A percentile compares a stretch with the other conserved stretches of the same genome.
phyloP scores from a whole-genome alignment of 1,284 basidiomycete species.

The Leccinum subatratum region DNA sequence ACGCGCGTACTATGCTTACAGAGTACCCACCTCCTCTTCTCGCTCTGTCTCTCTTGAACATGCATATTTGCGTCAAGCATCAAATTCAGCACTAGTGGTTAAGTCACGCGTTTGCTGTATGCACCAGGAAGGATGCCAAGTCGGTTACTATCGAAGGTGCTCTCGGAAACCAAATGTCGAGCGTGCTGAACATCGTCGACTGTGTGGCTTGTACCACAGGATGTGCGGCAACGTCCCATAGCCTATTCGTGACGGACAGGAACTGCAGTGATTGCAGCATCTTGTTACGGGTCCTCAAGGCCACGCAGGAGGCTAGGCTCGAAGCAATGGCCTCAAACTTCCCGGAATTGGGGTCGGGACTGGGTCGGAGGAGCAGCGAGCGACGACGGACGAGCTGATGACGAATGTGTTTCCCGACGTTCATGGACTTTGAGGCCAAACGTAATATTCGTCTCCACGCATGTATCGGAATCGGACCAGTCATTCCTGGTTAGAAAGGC shows the following conservation, averaged over 20 bases:
- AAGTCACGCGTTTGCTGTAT: too few relatives aligned
- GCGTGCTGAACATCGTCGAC: background rate
- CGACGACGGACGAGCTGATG: slow-evolving; percentile 59
- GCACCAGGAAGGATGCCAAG: too few relatives aligned
- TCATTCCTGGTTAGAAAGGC: too few relatives aligned
- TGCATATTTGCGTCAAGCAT: too few relatives aligned
- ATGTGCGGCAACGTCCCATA: background rate
- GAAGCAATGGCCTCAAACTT: background rate
- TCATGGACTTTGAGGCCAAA: too few relatives aligned
- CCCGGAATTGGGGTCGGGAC: slow-evolving; percentile 2
- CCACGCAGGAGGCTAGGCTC: background rate
- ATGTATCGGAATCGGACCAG: too few relatives aligned
- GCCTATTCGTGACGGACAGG: background rate
- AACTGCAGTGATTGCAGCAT: background rate
- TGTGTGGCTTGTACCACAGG: background rate
- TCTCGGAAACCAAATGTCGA: background rate
- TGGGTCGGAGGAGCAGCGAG: slow-evolving; percentile 17
- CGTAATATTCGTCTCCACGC: too few relatives aligned
- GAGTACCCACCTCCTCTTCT: too few relatives aligned
- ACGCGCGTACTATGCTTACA: too few relatives aligned
- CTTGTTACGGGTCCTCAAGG: background rate
- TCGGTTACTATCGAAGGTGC: too few relatives aligned
- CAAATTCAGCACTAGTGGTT: too few relatives aligned
- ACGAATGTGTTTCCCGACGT: slow-evolving; percentile 24
- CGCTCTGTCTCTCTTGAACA: too few relatives aligned